phyloP scores from a whole-genome alignment of 139 green algal genomes.

The Picochlorum costavermella region DNA sequence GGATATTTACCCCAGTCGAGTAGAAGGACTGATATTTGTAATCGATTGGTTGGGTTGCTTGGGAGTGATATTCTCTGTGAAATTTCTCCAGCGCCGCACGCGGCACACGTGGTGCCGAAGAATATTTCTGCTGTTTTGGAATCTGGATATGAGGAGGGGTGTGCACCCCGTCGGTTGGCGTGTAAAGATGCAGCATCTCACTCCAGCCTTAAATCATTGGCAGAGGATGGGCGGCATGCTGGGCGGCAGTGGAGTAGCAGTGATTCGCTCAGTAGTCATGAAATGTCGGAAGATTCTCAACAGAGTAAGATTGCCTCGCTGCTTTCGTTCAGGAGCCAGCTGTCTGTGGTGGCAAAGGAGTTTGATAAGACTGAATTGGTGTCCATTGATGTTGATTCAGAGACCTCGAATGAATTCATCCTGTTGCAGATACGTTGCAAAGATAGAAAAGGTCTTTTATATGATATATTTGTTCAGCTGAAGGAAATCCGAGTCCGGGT shows the following conservation, averaged over 20 bases:
- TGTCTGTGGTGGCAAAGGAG: neutral
- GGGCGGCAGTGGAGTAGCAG: neutral
- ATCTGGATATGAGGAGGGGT: neutral
- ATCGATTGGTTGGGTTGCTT: constrained; percentile 41
- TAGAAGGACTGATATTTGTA: constrained; percentile 37
- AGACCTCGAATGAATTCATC: constrained; percentile 40
- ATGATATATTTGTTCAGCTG: constrained; percentile 59
- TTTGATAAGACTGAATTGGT: constrained; percentile 1
- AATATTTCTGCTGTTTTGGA: neutral
- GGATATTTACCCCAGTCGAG: constrained; percentile 34
- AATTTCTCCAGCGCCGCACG: neutral
- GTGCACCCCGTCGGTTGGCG: neutral
- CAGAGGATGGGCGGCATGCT: neutral
- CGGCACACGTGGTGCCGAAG: neutral
- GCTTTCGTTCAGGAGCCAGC: no score
- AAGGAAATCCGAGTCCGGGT: constrained; percentile 64
- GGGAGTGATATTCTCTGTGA: constrained; percentile 26
- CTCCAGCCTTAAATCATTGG: neutral
- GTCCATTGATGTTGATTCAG: constrained; percentile 57
- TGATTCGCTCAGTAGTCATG: neutral
- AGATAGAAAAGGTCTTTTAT: constrained; percentile 75
- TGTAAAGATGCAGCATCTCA: constrained; percentile 7
- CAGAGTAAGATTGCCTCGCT: no score
- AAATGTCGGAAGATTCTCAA: neutral
- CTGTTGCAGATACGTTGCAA: constrained; percentile 48